phyloP scores from a whole-genome alignment of 805 yeast genomes.

The Wickerhamomyces tratensis region DNA sequence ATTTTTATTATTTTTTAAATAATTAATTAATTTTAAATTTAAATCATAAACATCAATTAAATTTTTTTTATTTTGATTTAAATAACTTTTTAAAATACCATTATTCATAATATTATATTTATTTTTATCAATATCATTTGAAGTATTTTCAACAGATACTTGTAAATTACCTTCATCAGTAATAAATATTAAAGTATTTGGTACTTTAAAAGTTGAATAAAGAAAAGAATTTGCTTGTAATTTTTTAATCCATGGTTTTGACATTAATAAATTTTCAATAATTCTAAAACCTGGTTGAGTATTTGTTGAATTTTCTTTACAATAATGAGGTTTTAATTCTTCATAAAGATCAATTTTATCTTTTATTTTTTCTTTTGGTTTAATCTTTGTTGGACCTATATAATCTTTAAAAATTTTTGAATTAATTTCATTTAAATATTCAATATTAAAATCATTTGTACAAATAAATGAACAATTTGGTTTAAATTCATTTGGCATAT shows the following conservation, averaged over 20 bases:
- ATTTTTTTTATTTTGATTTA: background rate
- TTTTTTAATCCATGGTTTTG: background rate
- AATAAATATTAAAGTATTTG: background rate
- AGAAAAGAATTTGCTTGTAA: background rate
- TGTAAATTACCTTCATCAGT: background rate
- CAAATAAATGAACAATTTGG: background rate
- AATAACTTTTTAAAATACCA: background rate
- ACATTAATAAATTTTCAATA: background rate
- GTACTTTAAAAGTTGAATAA: background rate
- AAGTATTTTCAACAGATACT: background rate
- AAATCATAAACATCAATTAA: conserved; percentile 18
- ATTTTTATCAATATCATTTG: background rate
- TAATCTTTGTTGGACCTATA: background rate
- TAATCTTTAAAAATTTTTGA: background rate
- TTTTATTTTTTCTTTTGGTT: background rate
- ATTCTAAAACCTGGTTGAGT: conserved; percentile 1
- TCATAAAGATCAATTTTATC: background rate
- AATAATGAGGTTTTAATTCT: background rate
- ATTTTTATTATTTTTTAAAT: too few species aligned
- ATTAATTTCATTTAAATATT: background rate
- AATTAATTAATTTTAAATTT: too few species aligned
- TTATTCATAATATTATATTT: conserved; percentile 1
- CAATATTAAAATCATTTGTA: background rate
- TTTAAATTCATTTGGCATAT: background rate
- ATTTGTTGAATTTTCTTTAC: background rate